Conservation (phyloP, 192 early-diverging fungal genomes). For the Coemansia sp. region DNA sequence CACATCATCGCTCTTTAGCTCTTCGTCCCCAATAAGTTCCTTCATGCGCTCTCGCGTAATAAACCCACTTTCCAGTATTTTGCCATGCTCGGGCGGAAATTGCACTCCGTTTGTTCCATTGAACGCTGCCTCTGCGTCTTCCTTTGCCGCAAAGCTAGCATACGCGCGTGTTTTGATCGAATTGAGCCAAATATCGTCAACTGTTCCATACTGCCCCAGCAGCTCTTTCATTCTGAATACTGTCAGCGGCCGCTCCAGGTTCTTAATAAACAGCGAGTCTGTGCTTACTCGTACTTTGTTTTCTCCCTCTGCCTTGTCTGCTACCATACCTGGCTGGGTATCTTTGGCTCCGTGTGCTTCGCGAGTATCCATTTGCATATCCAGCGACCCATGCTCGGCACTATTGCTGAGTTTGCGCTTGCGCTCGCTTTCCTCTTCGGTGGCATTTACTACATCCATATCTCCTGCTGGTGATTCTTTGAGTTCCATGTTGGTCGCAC, state of each 20-base stretch:
- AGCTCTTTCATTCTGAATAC: slow-evolving; percentile 34
- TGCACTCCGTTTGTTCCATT: slow-evolving; percentile 25
- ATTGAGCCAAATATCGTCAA: slow-evolving; percentile 46
- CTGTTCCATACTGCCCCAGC: slow-evolving; percentile 25
- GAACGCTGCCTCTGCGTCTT: slow-evolving; percentile 23
- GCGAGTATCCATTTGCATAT: neutral
- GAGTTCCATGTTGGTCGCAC: neutral
- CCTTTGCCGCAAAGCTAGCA: slow-evolving; percentile 28
- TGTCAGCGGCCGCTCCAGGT: slow-evolving; percentile 47
- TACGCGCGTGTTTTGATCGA: slow-evolving; percentile 53
- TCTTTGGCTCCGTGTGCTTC: neutral
- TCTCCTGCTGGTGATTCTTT: neutral
- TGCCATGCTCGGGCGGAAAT: slow-evolving; percentile 43
- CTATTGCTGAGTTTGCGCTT: neutral
- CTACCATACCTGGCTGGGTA: neutral
- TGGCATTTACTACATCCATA: neutral
- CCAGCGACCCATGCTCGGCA: neutral
- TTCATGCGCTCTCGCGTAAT: slow-evolving; percentile 37
- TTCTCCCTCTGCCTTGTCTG: neutral
- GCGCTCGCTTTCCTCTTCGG: slow-evolving; percentile 2
- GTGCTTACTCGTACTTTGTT: neutral
- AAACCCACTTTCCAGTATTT: slow-evolving; percentile 38
- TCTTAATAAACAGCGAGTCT: slow-evolving; percentile 43
- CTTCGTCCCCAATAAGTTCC: slow-evolving; percentile 34
- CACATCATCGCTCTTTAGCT: slow-evolving; percentile 24